Base-by-base conservation (phyloP, 257 asterid species). In the Striga asiatica region DNA sequence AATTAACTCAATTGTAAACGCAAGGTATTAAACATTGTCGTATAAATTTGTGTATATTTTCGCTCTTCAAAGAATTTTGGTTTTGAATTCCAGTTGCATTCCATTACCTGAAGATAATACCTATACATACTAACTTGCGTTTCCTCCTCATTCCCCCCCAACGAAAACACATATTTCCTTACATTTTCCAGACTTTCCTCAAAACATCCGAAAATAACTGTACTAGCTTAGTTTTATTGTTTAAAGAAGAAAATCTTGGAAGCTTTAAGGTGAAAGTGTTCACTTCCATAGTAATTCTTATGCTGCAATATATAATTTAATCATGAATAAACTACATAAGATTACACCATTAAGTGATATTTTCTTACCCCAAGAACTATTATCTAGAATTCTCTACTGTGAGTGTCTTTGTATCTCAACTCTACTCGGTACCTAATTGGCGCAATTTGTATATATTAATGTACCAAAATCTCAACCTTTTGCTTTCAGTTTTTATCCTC, bases 1-100 rank as follows among this genome's bases (percentile, higher is more conserved):
- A 45, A 82, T 82, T 59, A 76, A 64, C 17, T 78, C 94, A 51
- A 74, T 86, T 9, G 94, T 76, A 35, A 75, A 77, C 66, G 93
- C 95, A 3, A 82, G 95, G 95, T 82, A 73, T 38, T 49, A 34
- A 37, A 10, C 22, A 43, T 38, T n/a, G n/a, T n/a, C n/a, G n/a
- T n/a, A n/a, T n/a, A n/a, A n/a, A n/a, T n/a, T n/a, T n/a, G n/a
- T n/a, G n/a, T n/a, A n/a, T n/a, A n/a, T n/a, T n/a, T n/a, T n/a
- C n/a, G n/a, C n/a, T n/a, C n/a, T n/a, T n/a, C n/a, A n/a, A n/a
- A n/a, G n/a, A n/a, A n/a, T n/a, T n/a, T n/a, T n/a, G n/a, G n/a
- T n/a, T n/a, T n/a, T n/a, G n/a, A n/a, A n/a, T n/a, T n/a, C n/a
- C n/a, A n/a, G n/a, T n/a, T n/a, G n/a, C 38, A 6, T 32, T 31